Evolutionary conservation across 192 early-diverging fungal species (phyloP), one percentile per base, ranked within the genome.

Genomic region (Backusella morwellensis): DNA sequence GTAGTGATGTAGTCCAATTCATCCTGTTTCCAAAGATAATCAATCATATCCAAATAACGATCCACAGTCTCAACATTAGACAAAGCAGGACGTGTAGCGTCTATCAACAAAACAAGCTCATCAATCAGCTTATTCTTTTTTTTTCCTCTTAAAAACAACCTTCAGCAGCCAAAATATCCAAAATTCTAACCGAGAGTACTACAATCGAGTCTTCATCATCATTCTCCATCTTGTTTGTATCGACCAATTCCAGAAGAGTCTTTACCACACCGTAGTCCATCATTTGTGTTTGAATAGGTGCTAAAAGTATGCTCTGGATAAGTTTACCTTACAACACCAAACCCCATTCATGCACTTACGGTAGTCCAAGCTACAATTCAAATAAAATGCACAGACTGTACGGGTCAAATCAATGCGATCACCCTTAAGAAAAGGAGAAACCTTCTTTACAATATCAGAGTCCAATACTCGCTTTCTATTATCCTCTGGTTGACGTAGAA

Each of bases 361-460:
- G 36, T 83, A 87, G 47, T 85, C 75, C 75, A 90, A 82, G 9
- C 86, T 83, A 7, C 80, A 78, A 42, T 90, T 90, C 35, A 88
- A 73, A 59, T 87, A 83, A 17, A 86, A 84, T 50, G 83, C 88
- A 76, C 82, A 81, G 0, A 80, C 77, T 7, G 83, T 87, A 44
- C 84, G 78, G 34, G 84, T 75, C 17, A 83, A 66, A 35, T 83
- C 79, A 68, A 82, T 66, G 26, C 85, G 35, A 4, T 79, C 76
- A 0, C 75, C 70, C 36, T 52, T 78, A 7, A 88, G 78, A 71
- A 72, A 70, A 9, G 56, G 38, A 7, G 84, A 35, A 40, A 83
- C 78, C 0, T 75, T 73, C 23, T 77, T 40, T 29, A 87, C 81
- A 11, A 83, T 79, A 35, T 78, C 78, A 17, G 77, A 68, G 14